Conservation (phyloP, 2,329 filamentous ascomycete genomes). For the Huntiella decipiens region DNA sequence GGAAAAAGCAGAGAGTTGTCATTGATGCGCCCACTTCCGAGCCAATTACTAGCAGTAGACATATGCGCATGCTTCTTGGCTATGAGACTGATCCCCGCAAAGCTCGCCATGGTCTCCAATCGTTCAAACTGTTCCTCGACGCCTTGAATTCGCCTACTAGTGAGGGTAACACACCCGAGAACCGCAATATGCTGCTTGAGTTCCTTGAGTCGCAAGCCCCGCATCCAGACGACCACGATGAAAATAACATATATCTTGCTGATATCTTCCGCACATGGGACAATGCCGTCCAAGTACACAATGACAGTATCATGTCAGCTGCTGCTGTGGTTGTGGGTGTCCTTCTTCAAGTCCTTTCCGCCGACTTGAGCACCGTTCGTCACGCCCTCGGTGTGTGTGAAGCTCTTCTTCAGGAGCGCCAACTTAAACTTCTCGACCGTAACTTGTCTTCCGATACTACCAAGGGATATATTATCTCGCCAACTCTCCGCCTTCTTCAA, state of each 20-base stretch:
- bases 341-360: conserved; percentile 60
- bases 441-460: conserved; percentile 62
- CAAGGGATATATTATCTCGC: conserved; percentile 78
- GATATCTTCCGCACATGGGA: conserved; percentile 82
- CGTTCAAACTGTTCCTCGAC: conserved; percentile 55
- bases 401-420: conserved; percentile 60
- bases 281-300: conserved; percentile 59
- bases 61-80: conserved; percentile 47
- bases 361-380: conserved; percentile 51
- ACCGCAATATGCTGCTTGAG: conserved; percentile 42
- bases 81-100: conserved; percentile 52
- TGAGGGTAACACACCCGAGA: conserved; percentile 22
- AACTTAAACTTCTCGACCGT: conserved; percentile 61
- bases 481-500: conserved; percentile 65
- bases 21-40: conserved; percentile 40
- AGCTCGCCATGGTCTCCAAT: conserved; percentile 49
- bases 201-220: conserved; percentile 44
- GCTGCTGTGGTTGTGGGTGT: conserved; percentile 66
- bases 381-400: conserved; percentile 64
- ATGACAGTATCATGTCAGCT: conserved; percentile 63
- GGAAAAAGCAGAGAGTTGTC: conserved; percentile 37
- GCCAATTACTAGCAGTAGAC: conserved; percentile 41
- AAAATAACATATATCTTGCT: conserved; percentile 42
- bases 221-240: conserved; percentile 20
- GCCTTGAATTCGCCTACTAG: conserved; percentile 34